Base-by-base conservation (phyloP, 2,329 filamentous ascomycete genomes). In the Aspergillus japonicus region DNA sequence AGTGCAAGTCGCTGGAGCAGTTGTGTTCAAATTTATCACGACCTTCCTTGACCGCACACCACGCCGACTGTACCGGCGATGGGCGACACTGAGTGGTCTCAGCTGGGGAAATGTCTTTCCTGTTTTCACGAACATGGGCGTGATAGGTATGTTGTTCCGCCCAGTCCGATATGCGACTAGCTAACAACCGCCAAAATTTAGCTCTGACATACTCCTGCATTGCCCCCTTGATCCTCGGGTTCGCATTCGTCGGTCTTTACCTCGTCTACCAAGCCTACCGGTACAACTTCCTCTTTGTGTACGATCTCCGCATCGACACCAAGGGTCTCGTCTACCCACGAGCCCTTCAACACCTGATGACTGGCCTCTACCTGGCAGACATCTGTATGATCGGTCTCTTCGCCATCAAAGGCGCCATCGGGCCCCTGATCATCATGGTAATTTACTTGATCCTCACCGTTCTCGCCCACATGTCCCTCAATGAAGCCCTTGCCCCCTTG, bases 211-310 rank as follows among this genome's bases (percentile, higher is more conserved):
- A 97, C 72, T 89, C 92, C 2, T 90, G 89, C 67, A 96, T 97
- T 67, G 91, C 92, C 2, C 93, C 93, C 0, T 79, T 97, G 1
- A 88, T 96, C 56, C 82, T 96, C 21, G 85, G 88, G 7, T 96
- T 96, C 70, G 90, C 91, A 5, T 88, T 89, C 0, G 80, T 90
- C 16, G 92, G 91, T 26, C 85, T 97, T 63, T 85, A 83, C 42
- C 80, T 95, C 42, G 92, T 96, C 71, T 96, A 96, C 72, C 80
- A 94, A 56, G 90, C 92, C 42, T 96, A 92, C 81, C 86, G 91
- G 39, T 96, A 97, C 81, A 96, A 96, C 71, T 81, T 96, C 55
- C 83, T 97, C 54, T 97, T 91, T 74, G 92, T 96, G 5, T 89
- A 89, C 58, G 89, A 95, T 72, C 87, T 89, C 14, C 80, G 86